phyloP scores from a whole-genome alignment of 2,329 filamentous ascomycete genomes.

The Sphaerulina musiva region DNA sequence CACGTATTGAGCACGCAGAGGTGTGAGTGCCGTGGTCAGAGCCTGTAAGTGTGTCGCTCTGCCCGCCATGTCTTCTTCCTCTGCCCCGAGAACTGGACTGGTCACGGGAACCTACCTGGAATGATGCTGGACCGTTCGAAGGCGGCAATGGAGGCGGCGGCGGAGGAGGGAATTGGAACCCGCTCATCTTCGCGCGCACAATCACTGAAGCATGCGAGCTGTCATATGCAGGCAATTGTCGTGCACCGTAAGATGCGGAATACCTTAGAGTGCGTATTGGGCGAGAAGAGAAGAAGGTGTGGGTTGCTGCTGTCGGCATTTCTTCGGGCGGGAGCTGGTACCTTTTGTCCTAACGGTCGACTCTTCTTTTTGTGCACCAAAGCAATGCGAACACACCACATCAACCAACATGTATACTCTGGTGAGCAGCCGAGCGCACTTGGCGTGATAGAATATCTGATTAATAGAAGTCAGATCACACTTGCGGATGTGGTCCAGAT shows the following conservation, averaged over 20 bases:
- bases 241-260: too few relatives aligned
- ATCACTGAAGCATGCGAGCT: not conserved
- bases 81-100: conserved; percentile 25
- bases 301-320: too few relatives aligned
- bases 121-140: conserved; percentile 1
- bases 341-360: too few relatives aligned
- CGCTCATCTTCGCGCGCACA: conserved; percentile 16
- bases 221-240: not conserved
- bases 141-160: conserved; percentile 39
- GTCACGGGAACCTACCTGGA: conserved; percentile 17
- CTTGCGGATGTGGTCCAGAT: conserved; percentile 93
- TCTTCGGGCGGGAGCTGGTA: too few relatives aligned
- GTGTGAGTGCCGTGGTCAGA: not conserved
- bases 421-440: not conserved
- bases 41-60: not conserved
- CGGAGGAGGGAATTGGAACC: conserved; percentile 45
- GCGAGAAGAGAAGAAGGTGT: too few relatives aligned
- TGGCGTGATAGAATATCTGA: not conserved
- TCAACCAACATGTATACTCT: conserved; percentile 3
- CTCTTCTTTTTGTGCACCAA: too few relatives aligned
- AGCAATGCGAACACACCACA: not conserved
- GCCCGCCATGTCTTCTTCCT: conserved; percentile 2
- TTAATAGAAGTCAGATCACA: conserved; percentile 60
- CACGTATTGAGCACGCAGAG: not conserved
- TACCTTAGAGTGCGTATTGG: too few relatives aligned